Evolutionary conservation across 2,329 filamentous ascomycete genomes (phyloP), one percentile per base, ranked within the genome.

Genomic region (Sarocladium kiliense): DNA sequence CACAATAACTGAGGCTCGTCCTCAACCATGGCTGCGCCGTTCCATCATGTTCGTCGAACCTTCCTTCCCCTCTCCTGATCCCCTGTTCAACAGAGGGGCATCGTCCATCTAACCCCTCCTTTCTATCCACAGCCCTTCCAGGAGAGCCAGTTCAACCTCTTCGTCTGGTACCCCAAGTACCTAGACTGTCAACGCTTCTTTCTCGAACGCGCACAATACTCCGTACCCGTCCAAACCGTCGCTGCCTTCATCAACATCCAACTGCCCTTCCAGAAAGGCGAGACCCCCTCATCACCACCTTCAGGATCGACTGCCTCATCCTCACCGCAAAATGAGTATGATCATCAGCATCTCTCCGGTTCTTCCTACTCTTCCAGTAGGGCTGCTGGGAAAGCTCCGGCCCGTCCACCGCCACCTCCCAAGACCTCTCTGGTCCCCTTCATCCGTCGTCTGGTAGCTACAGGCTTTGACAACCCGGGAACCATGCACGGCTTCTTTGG

Each of bases 401-500:
- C 65, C 66, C 39, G 78, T 92, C 45, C 25, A 41, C 36, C 34
- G 27, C 16, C 27, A 32, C 34, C 11, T 39, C 47, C 30, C 10
- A 34, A 34, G 25, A 47, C 55, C 9, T 91, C 89, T 1, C 77
- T 97, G 11, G 81, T 94, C 3, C 93, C 94, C 0, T 99, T 96
- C 69, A 86, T 97, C 59, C 87, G 93, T 32, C 89, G 94, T 16
- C 80, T 97, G 2, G 85, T 97, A 47, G 90, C 90, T 16, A 97
- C 93, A 0, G 93, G 92, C 2, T 94, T 96, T 74, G 94, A 97
- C 69, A 86, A 85, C 39, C 85, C 88, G 0, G 85, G 85, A 0
- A 86, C 97, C n/a, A 76, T 99, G 58, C 90, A 96, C 66, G 91
- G 91, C 11, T 96, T 97, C 74, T 99, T 97, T 64, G 94, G 94